phyloP scores from a whole-genome alignment of 1,139 yeast genomes.

The Geotrichum candidum region DNA sequence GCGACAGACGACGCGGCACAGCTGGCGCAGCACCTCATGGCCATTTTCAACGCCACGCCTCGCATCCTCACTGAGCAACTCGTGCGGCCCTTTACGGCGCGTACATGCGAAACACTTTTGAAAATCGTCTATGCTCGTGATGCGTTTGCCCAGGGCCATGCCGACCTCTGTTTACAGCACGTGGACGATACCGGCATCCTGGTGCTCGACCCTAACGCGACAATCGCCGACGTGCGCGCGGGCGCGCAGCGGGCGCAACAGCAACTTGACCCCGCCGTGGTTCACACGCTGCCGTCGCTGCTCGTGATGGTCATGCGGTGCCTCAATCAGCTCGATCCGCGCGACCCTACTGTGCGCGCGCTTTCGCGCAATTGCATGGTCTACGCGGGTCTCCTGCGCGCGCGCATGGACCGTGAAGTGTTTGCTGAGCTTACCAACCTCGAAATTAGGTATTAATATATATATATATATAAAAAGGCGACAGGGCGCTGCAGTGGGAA shows the following conservation, averaged over 20 bases:
- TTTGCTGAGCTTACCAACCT: slow-evolving; percentile 11
- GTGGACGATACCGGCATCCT: slow-evolving; percentile 59
- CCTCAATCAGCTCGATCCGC: slow-evolving; percentile 54
- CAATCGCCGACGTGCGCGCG: slow-evolving; percentile 45
- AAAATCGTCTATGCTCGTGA: slow-evolving; percentile 67
- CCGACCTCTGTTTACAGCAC: slow-evolving; percentile 51
- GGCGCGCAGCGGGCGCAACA: slow-evolving; percentile 55
- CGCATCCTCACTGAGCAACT: slow-evolving; percentile 29
- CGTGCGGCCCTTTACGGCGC: slow-evolving; percentile 35
- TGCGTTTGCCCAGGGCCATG: slow-evolving; percentile 50
- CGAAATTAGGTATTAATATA: slow-evolving; percentile 1
- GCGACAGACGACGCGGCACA: slow-evolving; percentile 38
- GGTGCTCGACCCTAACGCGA: slow-evolving; percentile 50
- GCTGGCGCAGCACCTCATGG: slow-evolving; percentile 38
- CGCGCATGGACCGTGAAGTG: slow-evolving; percentile 81
- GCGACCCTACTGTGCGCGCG: slow-evolving; percentile 45
- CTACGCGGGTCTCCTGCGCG: slow-evolving; percentile 92
- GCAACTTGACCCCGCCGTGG: slow-evolving; percentile 60
- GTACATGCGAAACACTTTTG: slow-evolving; percentile 60
- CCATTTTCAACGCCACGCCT: slow-evolving; percentile 33
- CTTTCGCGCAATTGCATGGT: slow-evolving; percentile 86
- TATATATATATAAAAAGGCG: background rate
- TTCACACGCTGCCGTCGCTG: slow-evolving; percentile 74
- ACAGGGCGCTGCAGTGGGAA: too few relatives aligned
- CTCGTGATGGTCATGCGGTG: slow-evolving; percentile 79